Conservation (phyloP, 2,329 filamentous ascomycete species). For the Aureobasidium uvarum region DNA sequence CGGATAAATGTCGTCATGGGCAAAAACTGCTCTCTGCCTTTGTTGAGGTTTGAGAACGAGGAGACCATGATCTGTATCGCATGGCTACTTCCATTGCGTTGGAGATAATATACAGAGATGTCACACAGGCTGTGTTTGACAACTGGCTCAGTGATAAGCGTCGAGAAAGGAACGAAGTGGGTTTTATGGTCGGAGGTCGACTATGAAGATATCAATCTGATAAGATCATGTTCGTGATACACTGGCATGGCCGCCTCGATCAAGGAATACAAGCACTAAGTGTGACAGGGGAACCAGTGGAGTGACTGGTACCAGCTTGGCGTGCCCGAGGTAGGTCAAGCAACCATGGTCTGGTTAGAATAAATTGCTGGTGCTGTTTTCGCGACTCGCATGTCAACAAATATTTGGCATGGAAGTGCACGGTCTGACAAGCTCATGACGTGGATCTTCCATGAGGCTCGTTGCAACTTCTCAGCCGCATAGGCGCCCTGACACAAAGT, state of each 20-base stretch:
- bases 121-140: too few relatives aligned
- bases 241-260: not conserved
- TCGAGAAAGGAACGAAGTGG: not conserved
- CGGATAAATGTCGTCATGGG: conserved; percentile 5
- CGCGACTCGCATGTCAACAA: not conserved
- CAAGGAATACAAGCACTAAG: not conserved
- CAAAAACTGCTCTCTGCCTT: not conserved
- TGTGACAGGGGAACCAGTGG: not conserved
- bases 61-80: not conserved
- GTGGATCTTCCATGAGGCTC: not conserved
- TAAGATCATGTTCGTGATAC: not conserved
- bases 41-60: not conserved
- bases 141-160: not conserved
- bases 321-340: not conserved
- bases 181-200: not conserved
- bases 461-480: conserved; percentile 8
- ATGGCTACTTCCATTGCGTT: too few relatives aligned
- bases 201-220: not conserved
- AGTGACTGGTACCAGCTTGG: not conserved
- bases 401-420: not conserved
- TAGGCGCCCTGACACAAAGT: not conserved
- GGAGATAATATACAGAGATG: not conserved
- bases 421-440: conserved; percentile 13
- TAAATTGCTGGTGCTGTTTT: conserved; percentile 10
- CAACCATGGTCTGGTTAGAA: not conserved